Percentiles rank a stretch among this genome's conserved stretches.
Evolutionary conservation across 2,329 filamentous ascomycete genomes (phyloP).

Genomic region (Pseudogymnoascus sp.): DNA sequence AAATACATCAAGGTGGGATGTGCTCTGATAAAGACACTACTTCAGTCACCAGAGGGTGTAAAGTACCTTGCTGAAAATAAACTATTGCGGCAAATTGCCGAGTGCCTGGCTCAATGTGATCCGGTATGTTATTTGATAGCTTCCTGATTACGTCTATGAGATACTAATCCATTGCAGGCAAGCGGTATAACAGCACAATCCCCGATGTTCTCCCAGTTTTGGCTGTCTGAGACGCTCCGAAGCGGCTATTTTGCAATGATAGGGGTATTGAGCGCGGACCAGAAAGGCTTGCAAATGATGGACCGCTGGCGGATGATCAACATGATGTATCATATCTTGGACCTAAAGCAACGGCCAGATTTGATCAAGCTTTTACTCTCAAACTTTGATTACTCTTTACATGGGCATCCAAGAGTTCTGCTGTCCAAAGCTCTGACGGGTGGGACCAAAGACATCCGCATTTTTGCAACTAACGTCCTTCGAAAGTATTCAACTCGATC

Average conservation of each 20-base stretch:
- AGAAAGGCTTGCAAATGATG: conserved; percentile 78
- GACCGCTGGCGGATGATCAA: conserved; percentile 98
- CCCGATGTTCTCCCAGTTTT: conserved; percentile 81
- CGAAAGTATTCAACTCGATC: conserved; percentile 73
- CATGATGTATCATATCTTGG: conserved; percentile 98
- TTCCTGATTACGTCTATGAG: not conserved
- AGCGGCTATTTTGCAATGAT: conserved; percentile 92
- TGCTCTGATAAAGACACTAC: conserved; percentile 74
- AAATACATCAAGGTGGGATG: conserved; percentile 90
- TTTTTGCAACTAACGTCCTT: conserved; percentile 79
- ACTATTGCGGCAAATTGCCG: conserved; percentile 83
- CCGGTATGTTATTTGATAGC: conserved; percentile 48
- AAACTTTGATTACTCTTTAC: conserved; percentile 85
- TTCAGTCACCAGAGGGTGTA: conserved; percentile 79
- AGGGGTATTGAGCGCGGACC: conserved; percentile 76
- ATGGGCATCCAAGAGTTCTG: conserved; percentile 84
- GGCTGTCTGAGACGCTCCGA: conserved; percentile 79
- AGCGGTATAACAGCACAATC: conserved; percentile 72
- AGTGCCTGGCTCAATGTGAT: conserved; percentile 93
- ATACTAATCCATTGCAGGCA: conserved; percentile 39
- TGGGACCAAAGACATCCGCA: conserved; percentile 84
- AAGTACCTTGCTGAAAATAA: conserved; percentile 89
- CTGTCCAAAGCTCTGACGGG: conserved; percentile 90
- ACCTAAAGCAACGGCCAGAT: conserved; percentile 84
- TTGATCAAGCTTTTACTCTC: conserved; percentile 81